Conservation (phyloP, 1,284 basidiomycete species). For the Fomitiporia mediterranea region DNA sequence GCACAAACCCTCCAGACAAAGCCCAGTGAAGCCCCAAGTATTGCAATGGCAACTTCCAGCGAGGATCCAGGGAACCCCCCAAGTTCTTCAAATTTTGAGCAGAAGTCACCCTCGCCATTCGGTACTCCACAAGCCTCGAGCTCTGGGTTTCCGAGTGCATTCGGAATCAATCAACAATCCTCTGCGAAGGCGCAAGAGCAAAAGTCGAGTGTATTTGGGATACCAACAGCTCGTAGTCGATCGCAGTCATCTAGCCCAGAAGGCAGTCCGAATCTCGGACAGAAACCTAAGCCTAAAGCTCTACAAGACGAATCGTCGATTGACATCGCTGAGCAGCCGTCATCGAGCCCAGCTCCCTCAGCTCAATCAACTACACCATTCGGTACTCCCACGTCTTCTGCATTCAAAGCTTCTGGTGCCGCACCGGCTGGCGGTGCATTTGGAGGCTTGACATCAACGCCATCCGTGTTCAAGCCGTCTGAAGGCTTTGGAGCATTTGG, state of each 20-base stretch:
- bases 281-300: neutral
- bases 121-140: neutral
- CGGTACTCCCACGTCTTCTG: slow-evolving; percentile 8
- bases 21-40: slow-evolving; percentile 13
- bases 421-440: slow-evolving; percentile 31
- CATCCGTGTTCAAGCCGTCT: slow-evolving; percentile 36
- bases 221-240: slow-evolving; percentile 7
- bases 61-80: slow-evolving; percentile 1
- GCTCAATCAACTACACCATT: slow-evolving; percentile 8
- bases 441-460: slow-evolving; percentile 32
- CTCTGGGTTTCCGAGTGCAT: slow-evolving; percentile 2
- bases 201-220: neutral
- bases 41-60: slow-evolving; percentile 11
- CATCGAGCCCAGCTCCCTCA: neutral
- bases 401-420: slow-evolving; percentile 4
- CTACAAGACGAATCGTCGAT: slow-evolving; percentile 4
- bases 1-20: slow-evolving; percentile 15
- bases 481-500: slow-evolving; percentile 41
- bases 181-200: neutral
- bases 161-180: neutral
- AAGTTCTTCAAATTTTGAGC: neutral
- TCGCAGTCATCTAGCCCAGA: slow-evolving; percentile 19
- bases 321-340: neutral
- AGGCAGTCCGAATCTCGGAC: slow-evolving; percentile 8
- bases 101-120: slow-evolving; percentile 1